Conservation (phyloP, 2,329 filamentous ascomycete species). For the Hymenoscyphus fraxineus region DNA sequence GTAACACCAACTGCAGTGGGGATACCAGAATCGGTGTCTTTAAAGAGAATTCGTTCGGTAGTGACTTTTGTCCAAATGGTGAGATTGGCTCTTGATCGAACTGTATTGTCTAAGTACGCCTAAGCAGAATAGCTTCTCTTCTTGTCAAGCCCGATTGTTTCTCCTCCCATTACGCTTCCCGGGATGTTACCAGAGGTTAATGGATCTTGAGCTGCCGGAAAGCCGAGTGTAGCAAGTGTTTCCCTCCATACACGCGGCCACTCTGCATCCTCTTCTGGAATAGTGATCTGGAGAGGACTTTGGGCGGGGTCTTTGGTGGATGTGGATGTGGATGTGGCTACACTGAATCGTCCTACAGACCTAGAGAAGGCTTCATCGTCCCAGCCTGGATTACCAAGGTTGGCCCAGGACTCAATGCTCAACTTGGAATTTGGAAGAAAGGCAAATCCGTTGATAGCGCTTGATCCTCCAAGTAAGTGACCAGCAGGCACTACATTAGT, state of each 20-base stretch:
- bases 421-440: slow-evolving; percentile 20
- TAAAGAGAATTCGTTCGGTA: slow-evolving; percentile 67
- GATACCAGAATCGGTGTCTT: neutral
- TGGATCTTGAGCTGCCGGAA: slow-evolving; percentile 41
- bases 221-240: slow-evolving; percentile 38
- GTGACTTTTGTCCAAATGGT: slow-evolving; percentile 80
- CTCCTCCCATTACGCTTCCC: slow-evolving; percentile 25
- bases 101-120: slow-evolving; percentile 20
- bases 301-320: slow-evolving; percentile 9
- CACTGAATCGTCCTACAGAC: slow-evolving; percentile 37
- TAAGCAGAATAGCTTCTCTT: slow-evolving; percentile 19
- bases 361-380: slow-evolving; percentile 35
- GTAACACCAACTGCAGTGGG: slow-evolving; percentile 17
- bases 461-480: slow-evolving; percentile 35
- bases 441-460: slow-evolving; percentile 37
- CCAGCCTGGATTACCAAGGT: slow-evolving; percentile 42
- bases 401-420: slow-evolving; percentile 39
- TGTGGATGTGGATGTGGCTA: slow-evolving; percentile 30
- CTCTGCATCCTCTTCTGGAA: slow-evolving; percentile 42
- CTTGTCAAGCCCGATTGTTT: slow-evolving; percentile 6
- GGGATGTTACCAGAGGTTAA: slow-evolving; percentile 37
- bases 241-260: slow-evolving; percentile 52
- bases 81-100: slow-evolving; percentile 51
- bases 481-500: slow-evolving; percentile 29
- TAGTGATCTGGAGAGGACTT: slow-evolving; percentile 45